These are phyloP conservation scores for Fomitopsis palustris DNA, from an alignment of 1,284 basidiomycete genomes.

Conservation along the genomic window DNA sequence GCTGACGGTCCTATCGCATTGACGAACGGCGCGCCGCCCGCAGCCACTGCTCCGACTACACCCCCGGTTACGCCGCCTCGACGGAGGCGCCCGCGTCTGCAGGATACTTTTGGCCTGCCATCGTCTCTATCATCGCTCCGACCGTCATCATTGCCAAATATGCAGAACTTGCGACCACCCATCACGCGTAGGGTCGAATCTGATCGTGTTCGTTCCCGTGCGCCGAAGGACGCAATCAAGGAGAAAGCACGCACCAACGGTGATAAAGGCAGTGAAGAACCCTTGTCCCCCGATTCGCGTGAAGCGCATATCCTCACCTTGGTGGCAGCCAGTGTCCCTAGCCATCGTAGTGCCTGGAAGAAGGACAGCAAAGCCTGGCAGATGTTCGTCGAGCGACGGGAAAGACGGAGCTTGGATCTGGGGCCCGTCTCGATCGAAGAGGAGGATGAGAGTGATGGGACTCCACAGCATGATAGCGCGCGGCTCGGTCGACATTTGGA, in stretches of 20 bases:
- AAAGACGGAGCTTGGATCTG: conserved; percentile 29
- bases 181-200: conserved; percentile 8
- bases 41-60: conserved; percentile 7
- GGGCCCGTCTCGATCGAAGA: conserved; percentile 40
- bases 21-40: conserved; percentile 11
- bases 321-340: conserved; percentile 64
- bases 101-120: conserved; percentile 41
- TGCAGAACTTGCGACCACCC: conserved; percentile 36
- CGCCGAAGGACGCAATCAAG: conserved; percentile 8
- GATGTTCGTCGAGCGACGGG: conserved; percentile 47
- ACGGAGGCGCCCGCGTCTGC: conserved; percentile 22
- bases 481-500: conserved; percentile 1
- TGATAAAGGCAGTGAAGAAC: conserved; percentile 14
- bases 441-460: conserved; percentile 32
- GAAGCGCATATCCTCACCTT: conserved; percentile 57
- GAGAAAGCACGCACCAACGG: not conserved
- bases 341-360: conserved; percentile 68
- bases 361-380: conserved; percentile 62
- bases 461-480: conserved; percentile 3
- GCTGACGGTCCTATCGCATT: conserved; percentile 11
- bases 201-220: conserved; percentile 18
- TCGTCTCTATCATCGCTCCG: conserved; percentile 58
- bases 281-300: conserved; percentile 33
- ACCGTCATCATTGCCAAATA: conserved; percentile 61
- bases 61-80: conserved; percentile 16